phyloP scores from a whole-genome alignment of 192 early-diverging fungal species.

The Gryganskiella cystojenkinii region DNA sequence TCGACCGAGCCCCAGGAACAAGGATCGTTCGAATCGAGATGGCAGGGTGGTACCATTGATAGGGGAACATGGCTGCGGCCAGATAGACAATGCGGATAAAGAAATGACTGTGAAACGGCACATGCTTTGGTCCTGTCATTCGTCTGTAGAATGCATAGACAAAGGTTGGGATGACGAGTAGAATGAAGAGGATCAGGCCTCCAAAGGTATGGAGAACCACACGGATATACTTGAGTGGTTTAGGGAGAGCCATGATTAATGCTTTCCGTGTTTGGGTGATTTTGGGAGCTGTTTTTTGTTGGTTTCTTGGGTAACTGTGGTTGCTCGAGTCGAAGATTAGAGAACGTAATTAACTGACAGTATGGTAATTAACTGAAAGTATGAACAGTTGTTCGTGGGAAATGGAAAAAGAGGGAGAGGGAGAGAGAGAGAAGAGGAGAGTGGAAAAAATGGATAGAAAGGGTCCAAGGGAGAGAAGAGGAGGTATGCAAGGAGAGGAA shows the following conservation, averaged over 20 bases:
- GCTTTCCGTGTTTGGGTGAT: no score
- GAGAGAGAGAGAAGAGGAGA: neutral
- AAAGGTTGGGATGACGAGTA: conserved; percentile 35
- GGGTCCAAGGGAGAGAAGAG: neutral
- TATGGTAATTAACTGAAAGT: neutral
- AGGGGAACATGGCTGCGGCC: conserved; percentile 50
- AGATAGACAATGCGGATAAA: conserved; percentile 43
- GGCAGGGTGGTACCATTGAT: conserved; percentile 46
- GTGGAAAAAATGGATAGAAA: neutral
- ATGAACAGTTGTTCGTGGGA: neutral
- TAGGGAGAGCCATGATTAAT: conserved; percentile 32
- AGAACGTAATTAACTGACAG: neutral
- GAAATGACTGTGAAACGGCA: conserved; percentile 41
- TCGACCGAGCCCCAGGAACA: conserved; percentile 37
- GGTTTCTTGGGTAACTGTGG: neutral
- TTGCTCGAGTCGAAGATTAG: neutral
- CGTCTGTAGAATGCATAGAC: conserved; percentile 30
- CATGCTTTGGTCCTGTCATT: conserved; percentile 21
- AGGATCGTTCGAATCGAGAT: conserved; percentile 28
- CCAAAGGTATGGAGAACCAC: conserved; percentile 27
- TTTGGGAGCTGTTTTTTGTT: neutral
- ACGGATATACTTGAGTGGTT: conserved; percentile 39
- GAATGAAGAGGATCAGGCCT: conserved; percentile 33
- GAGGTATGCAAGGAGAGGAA: neutral
- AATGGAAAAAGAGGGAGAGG: neutral